A percentile compares a stretch with the other conserved stretches of the same genome.
These are phyloP conservation scores for Nothophaeocryptopus gaeumannii DNA, from an alignment of 2,329 filamentous ascomycete species.

Conservation along the genomic window DNA sequence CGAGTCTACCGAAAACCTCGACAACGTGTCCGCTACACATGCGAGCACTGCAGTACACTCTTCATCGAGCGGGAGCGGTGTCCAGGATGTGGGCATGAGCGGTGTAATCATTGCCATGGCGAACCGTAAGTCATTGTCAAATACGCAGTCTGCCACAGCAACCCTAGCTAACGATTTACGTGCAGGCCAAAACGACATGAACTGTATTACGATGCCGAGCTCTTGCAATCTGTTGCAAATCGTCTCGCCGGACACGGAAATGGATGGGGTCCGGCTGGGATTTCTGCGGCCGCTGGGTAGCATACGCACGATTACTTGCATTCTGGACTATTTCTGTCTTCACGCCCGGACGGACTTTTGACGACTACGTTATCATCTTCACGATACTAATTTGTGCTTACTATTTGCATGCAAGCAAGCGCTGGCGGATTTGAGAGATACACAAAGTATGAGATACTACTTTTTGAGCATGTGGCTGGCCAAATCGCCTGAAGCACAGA, in stretches of 20 bases:
- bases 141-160: neutral
- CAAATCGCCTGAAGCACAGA: neutral
- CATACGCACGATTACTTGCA: too few relatives aligned
- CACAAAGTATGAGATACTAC: neutral
- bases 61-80: constrained; percentile 59
- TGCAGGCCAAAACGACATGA: constrained; percentile 18
- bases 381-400: constrained; percentile 4
- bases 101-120: constrained; percentile 51
- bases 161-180: constrained; percentile 1
- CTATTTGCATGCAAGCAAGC: neutral
- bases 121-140: constrained; percentile 41
- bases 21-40: constrained; percentile 49
- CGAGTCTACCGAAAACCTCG: constrained; percentile 46
- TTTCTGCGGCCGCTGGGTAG: neutral
- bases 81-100: constrained; percentile 27
- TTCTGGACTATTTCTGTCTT: neutral
- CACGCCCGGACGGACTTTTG: neutral
- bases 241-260: constrained; percentile 22
- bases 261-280: neutral
- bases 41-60: constrained; percentile 63
- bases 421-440: neutral
- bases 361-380: neutral
- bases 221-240: constrained; percentile 21
- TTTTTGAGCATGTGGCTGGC: neutral
- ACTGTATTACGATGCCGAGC: constrained; percentile 18